phyloP scores from a whole-genome alignment of 345 rosid genomes.

The Tarenaya hassleriana region DNA sequence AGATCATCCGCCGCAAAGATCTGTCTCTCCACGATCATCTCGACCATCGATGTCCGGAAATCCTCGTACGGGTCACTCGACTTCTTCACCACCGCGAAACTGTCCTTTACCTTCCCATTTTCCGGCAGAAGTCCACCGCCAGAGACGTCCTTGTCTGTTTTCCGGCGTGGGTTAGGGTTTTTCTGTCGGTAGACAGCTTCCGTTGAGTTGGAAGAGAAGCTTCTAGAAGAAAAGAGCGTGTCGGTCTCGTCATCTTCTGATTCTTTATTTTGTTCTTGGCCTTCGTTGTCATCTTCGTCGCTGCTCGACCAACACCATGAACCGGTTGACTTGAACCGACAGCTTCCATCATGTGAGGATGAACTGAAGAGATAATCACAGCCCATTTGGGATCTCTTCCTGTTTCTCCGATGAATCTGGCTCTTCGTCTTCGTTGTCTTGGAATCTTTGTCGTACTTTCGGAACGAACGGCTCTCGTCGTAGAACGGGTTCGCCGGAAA shows the following conservation, averaged over 20 bases:
- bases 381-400: constrained; percentile 14
- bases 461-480: constrained; percentile 28
- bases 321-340: constrained; percentile 22
- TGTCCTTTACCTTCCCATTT: constrained; percentile 46
- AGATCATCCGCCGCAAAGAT: constrained; percentile 51
- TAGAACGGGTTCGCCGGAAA: constrained; percentile 38
- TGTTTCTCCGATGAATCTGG: constrained; percentile 21
- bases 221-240: constrained; percentile 62
- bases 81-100: constrained; percentile 82
- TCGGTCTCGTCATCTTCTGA: constrained; percentile 47
- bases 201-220: constrained; percentile 67
- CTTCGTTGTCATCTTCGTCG: constrained; percentile 39
- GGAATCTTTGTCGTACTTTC: too few relatives aligned
- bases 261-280: too few relatives aligned
- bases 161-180: background rate
- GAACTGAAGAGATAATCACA: constrained; percentile 34
- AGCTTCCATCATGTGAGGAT: constrained; percentile 39
- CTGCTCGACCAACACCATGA: constrained; percentile 58
- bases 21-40: constrained; percentile 78
- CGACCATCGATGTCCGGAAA: constrained; percentile 71
- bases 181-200: constrained; percentile 18
- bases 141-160: background rate
- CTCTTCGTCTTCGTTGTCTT: constrained; percentile 28
- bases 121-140: constrained; percentile 1
- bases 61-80: constrained; percentile 64